Evolutionary conservation across 1,284 basidiomycete genomes (phyloP).

Genomic region (Pseudozyma tsukubaensis): DNA sequence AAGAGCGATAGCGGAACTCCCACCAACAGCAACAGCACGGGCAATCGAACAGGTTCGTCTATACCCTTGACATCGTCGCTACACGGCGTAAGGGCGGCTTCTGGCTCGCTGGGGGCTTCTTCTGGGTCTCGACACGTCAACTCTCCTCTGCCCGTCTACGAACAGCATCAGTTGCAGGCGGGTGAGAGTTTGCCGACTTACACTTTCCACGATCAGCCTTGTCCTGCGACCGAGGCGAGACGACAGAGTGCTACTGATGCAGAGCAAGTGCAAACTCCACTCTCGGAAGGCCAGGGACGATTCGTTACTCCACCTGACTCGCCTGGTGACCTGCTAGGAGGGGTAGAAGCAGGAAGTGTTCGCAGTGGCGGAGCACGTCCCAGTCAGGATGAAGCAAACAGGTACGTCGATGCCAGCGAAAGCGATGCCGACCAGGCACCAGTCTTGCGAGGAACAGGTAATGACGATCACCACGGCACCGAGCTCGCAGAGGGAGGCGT

Average conservation of each 20-base stretch:
- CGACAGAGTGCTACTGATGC: conserved; percentile 1
- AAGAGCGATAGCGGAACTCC: conserved; percentile 18
- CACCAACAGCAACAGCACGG: conserved; percentile 6
- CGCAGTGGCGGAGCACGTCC: conserved; percentile 6
- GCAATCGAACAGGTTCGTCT: neutral
- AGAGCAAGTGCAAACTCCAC: conserved; percentile 12
- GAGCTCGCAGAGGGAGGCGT: conserved; percentile 18
- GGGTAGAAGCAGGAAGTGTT: neutral
- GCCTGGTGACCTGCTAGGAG: conserved; percentile 20
- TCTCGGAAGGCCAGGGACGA: conserved; percentile 6
- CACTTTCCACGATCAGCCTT: conserved; percentile 16
- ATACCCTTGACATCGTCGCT: conserved; percentile 3
- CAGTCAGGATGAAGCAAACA: conserved; percentile 8
- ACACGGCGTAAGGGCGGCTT: conserved; percentile 3
- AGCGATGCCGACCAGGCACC: conserved; percentile 1
- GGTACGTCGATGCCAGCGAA: conserved; percentile 9
- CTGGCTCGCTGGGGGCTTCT: conserved; percentile 17
- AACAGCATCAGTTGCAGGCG: conserved; percentile 14
- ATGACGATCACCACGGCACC: neutral
- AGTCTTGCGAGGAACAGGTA: neutral
- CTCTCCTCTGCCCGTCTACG: conserved; percentile 35
- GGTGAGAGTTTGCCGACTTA: conserved; percentile 32
- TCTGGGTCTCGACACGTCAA: conserved; percentile 8
- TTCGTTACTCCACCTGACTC: conserved; percentile 38
- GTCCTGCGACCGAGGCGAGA: neutral